Evolutionary conservation across 306 rosid genomes (phyloP).

Genomic region (Pterocarpus macrocarpus): DNA sequence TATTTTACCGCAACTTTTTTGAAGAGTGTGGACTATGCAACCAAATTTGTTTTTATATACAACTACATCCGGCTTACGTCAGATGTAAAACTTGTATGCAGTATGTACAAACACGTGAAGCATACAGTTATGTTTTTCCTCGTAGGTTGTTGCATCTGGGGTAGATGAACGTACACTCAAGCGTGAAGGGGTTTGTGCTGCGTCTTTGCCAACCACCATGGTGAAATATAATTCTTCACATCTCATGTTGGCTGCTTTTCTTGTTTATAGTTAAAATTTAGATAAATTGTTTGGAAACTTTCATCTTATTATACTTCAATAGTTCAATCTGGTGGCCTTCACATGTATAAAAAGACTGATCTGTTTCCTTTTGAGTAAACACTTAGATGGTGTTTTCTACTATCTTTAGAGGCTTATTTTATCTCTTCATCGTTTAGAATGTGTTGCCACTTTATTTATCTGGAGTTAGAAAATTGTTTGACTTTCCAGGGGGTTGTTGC

Average conservation of each 20-base stretch:
- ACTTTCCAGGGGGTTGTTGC: slow-evolving; percentile 90
- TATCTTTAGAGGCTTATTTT: slow-evolving; percentile 35
- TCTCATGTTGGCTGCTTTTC: slow-evolving; percentile 30
- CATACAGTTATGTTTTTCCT: slow-evolving; percentile 40
- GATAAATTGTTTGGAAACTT: slow-evolving; percentile 13
- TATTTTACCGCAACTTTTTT: not conserved
- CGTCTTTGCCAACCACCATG: slow-evolving; percentile 98
- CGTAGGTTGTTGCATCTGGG: slow-evolving; percentile 96
- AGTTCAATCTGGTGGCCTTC: slow-evolving; percentile 20
- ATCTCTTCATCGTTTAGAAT: slow-evolving; percentile 6
- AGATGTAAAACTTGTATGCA: slow-evolving; percentile 4
- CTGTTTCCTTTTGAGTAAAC: slow-evolving; percentile 29
- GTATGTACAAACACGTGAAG: slow-evolving; percentile 41
- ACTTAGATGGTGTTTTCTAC: slow-evolving; percentile 7
- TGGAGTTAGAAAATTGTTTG: slow-evolving; percentile 38
- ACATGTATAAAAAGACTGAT: not conserved
- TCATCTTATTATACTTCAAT: slow-evolving; percentile 28
- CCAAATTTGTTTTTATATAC: slow-evolving; percentile 23
- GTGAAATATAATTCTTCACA: slow-evolving; percentile 48
- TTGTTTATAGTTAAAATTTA: slow-evolving; percentile 29
- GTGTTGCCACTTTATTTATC: slow-evolving; percentile 3
- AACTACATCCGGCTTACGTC: slow-evolving; percentile 13
- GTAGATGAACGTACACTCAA: slow-evolving; percentile 96
- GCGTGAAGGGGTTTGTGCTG: slow-evolving; percentile 99
- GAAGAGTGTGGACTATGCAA: not conserved